Percentiles rank a stretch among this genome's conserved stretches.
Conservation (phyloP, 2,329 filamentous ascomycete genomes). For the Dissoconium aciculare region DNA sequence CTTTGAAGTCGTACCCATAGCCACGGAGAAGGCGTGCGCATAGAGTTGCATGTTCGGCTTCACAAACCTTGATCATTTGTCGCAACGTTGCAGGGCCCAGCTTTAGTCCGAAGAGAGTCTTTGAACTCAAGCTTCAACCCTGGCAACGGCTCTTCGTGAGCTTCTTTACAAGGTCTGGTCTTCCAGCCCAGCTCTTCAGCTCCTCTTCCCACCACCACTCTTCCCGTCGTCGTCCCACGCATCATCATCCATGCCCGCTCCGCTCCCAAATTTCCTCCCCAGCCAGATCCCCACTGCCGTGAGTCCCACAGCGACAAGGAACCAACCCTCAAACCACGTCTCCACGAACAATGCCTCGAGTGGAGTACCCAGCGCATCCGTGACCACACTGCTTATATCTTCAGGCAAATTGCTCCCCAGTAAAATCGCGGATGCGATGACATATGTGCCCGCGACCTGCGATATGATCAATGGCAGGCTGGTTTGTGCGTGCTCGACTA, state of each 20-base stretch:
- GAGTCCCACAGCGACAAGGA: conserved; percentile 50
- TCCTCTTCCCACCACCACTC: too few relatives aligned
- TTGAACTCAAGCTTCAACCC: too few relatives aligned
- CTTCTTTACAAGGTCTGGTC: too few relatives aligned
- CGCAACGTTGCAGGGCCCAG: too few relatives aligned
- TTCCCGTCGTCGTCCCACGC: conserved; percentile 26
- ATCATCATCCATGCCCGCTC: conserved; percentile 32
- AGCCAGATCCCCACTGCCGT: conserved; percentile 62
- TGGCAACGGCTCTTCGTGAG: too few relatives aligned
- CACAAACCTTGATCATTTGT: too few relatives aligned
- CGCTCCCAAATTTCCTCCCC: conserved; percentile 43
- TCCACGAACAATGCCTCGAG: conserved; percentile 60
- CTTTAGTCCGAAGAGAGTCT: too few relatives aligned
- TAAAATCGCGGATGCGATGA: conserved; percentile 64
- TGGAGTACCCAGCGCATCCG: conserved; percentile 61
- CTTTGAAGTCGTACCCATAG: too few relatives aligned
- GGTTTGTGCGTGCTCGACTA: conserved; percentile 60
- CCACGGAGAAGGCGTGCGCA: too few relatives aligned
- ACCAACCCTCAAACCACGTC: conserved; percentile 80
- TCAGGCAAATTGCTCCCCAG: conserved; percentile 63
- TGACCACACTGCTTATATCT: conserved; percentile 63
- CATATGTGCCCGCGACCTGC: conserved; percentile 72
- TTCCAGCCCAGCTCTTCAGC: too few relatives aligned
- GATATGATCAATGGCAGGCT: conserved; percentile 66
- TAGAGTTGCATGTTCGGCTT: too few relatives aligned